Percentiles rank a stretch among this genome's conserved stretches.
Evolutionary conservation across 1,284 basidiomycete species (phyloP).

Genomic region (Mycena sp.): DNA sequence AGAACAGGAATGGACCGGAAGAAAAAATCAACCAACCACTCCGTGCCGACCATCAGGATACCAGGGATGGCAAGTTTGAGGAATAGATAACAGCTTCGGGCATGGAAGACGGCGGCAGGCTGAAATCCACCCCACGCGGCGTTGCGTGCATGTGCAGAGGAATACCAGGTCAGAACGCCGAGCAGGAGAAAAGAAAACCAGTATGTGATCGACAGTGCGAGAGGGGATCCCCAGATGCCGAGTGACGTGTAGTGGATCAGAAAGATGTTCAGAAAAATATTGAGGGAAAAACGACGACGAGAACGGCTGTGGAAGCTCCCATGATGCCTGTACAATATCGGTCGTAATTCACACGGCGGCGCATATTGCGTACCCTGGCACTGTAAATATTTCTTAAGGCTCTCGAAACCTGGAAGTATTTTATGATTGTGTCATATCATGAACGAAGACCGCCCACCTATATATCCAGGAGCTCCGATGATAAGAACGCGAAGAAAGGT

Average conservation of each 20-base stretch:
- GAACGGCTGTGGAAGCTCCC: conserved; percentile 71
- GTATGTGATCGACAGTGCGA: conserved; percentile 74
- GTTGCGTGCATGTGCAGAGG: conserved; percentile 62
- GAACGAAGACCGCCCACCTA: conserved; percentile 51
- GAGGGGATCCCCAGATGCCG: conserved; percentile 69
- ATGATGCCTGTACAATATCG: conserved; percentile 64
- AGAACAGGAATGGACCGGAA: background rate
- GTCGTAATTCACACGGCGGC: background rate
- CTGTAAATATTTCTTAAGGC: conserved; percentile 81
- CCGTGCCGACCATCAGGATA: conserved; percentile 75
- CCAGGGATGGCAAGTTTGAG: conserved; percentile 75
- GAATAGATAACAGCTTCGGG: conserved; percentile 60
- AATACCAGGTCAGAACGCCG: conserved; percentile 55
- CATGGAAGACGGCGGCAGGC: conserved; percentile 54
- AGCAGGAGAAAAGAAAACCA: conserved; percentile 73
- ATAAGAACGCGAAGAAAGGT: conserved; percentile 69
- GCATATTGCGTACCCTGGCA: conserved; percentile 66
- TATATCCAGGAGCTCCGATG: conserved; percentile 74
- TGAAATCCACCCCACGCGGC: conserved; percentile 73
- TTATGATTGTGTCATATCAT: background rate
- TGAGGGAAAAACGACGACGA: conserved; percentile 70
- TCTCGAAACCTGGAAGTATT: conserved; percentile 61
- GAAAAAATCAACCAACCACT: conserved; percentile 57
- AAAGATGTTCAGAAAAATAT: conserved; percentile 65
- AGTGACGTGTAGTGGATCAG: conserved; percentile 70